Evolutionary conservation across 2,329 filamentous ascomycete species (phyloP), one percentile per base, ranked within the genome.

Genomic region (Blumeria hordei): DNA sequence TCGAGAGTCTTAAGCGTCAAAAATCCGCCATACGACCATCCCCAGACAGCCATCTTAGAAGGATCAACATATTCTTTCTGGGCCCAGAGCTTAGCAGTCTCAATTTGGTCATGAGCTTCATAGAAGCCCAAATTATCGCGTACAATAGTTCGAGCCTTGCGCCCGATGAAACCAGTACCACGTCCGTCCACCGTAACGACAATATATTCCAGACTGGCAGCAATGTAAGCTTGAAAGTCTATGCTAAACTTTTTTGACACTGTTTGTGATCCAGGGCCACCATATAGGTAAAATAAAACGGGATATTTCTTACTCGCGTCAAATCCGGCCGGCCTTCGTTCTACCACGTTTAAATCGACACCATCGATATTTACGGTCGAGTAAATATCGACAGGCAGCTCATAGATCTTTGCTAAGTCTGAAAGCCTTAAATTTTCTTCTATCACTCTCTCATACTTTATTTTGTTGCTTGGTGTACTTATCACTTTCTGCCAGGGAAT

Each of bases 21-120:
- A 72, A 94, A 98, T 10, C 92, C 92, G 56, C 92, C 92, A 64
- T 92, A 98, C 59, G 86, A 94, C 92, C 92, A 98, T 51, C 92
- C 92, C 92, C 92, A 98, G 64, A 98, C 94, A 18, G 88, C 88
- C 61, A 98, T 78, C 55, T 85, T 79, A 6, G 78, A 74, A 32
- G 76, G 72, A 66, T 98, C 93, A 12, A 95, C 81, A 67, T 98
- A 96, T 12, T 75, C 69, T 65, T 87, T 90, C 39, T 72, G 71
- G 0, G 83, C 82, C 81, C 87, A 96, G 60, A 83, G 78, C 67
- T 88, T 84, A 3, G 85, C 92, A 0, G 88, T 84, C 32, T 81
- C 84, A 60, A 98, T 96, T 67, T 98, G 92, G 67, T 96, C 92
- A 41, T 78, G 74, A 0, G 90, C 78, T 70, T 98, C 92, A 65